Percentiles rank a stretch among this genome's conserved stretches.
phyloP scores from a whole-genome alignment of 495 filamentous ascomycete species.

The Pyrenula massariospora region DNA sequence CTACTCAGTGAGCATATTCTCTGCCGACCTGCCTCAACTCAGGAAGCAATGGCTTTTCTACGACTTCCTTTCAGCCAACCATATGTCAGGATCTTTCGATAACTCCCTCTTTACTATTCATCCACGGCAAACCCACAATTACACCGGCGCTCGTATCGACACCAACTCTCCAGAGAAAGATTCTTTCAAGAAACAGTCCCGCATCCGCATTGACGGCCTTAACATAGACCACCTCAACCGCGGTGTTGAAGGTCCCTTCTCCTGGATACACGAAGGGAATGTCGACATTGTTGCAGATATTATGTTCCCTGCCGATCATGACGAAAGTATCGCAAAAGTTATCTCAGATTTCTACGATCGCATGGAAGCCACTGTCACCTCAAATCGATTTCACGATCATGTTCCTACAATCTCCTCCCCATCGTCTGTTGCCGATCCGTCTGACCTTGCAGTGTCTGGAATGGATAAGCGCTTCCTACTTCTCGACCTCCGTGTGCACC shows the following conservation, averaged over 20 bases:
- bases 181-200: slow-evolving; percentile 85
- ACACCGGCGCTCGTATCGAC: slow-evolving; percentile 42
- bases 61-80: slow-evolving; percentile 88
- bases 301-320: slow-evolving; percentile 76
- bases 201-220: slow-evolving; percentile 82
- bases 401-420: slow-evolving; percentile 3
- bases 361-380: slow-evolving; percentile 81
- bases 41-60: slow-evolving; percentile 97
- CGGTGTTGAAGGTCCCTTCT: slow-evolving; percentile 87
- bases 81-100: slow-evolving; percentile 92
- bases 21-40: slow-evolving; percentile 83
- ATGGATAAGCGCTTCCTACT: slow-evolving; percentile 61
- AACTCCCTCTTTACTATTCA: slow-evolving; percentile 96
- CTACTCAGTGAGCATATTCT: slow-evolving; percentile 89
- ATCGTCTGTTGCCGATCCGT: slow-evolving; percentile 5
- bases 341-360: slow-evolving; percentile 91
- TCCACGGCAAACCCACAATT: slow-evolving; percentile 73
- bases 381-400: slow-evolving; percentile 37
- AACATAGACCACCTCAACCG: slow-evolving; percentile 95
- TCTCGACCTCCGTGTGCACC: slow-evolving; percentile 80
- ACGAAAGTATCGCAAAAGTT: slow-evolving; percentile 81
- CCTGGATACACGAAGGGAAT: slow-evolving; percentile 92
- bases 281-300: slow-evolving; percentile 96
- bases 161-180: slow-evolving; percentile 37
- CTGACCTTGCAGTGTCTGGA: slow-evolving; percentile 13